phyloP scores from a whole-genome alignment of 345 rosid species.

The Geranium brycei region DNA sequence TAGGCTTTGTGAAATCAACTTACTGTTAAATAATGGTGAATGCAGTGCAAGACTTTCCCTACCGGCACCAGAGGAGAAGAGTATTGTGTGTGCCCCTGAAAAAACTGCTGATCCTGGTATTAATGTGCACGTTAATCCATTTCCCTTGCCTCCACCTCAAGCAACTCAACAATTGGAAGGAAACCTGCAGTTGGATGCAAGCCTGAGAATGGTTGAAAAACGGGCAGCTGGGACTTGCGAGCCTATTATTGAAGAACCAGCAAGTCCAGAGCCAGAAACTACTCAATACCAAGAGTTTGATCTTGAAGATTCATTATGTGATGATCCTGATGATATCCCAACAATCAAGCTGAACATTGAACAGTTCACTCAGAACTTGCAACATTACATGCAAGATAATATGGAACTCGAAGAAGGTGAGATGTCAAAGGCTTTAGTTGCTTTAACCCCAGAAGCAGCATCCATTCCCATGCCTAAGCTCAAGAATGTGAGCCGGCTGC shows the following conservation, averaged over 20 bases:
- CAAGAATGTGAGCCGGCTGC: conserved; percentile 64
- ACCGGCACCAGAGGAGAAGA: conserved; percentile 58
- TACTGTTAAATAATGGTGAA: conserved; percentile 8
- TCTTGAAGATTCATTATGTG: conserved; percentile 51
- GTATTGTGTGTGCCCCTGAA: conserved; percentile 18
- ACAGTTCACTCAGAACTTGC: conserved; percentile 52
- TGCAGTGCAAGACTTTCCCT: conserved; percentile 82
- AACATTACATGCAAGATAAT: conserved; percentile 47
- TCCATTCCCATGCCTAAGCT: conserved; percentile 74
- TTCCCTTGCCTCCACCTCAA: conserved; percentile 31
- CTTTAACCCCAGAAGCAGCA: conserved; percentile 63
- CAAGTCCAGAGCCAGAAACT: conserved; percentile 58
- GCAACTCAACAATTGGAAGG: conserved; percentile 27
- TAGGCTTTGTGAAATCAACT: conserved; percentile 1
- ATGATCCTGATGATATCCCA: conserved; percentile 74
- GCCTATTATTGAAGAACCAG: conserved; percentile 90
- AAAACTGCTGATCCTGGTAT: conserved; percentile 4
- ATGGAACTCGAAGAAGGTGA: conserved; percentile 57
- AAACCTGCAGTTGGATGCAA: neutral
- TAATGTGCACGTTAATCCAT: conserved; percentile 11
- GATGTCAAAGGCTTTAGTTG: conserved; percentile 71
- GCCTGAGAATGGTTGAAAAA: conserved; percentile 14
- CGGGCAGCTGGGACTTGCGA: conserved; percentile 24
- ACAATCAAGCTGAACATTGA: conserved; percentile 64
- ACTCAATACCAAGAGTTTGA: conserved; percentile 35